Base-by-base conservation (phyloP, 352 stramenopile genomes). In the Phytopythium helicoides region DNA sequence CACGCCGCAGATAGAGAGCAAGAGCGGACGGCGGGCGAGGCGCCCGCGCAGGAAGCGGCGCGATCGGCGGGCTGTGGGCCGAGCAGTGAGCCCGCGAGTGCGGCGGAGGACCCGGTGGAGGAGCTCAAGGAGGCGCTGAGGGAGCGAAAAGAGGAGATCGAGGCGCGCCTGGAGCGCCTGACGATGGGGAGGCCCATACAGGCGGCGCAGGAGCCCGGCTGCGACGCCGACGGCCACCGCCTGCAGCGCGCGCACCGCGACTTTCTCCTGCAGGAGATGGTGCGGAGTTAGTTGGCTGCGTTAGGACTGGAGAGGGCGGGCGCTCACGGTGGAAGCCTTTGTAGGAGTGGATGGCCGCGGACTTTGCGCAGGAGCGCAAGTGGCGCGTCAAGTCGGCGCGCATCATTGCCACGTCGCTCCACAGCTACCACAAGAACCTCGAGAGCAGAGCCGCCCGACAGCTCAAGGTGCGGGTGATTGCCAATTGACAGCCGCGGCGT, bases 341-440 rank as follows among this genome's bases (percentile, higher is more conserved):
- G 31, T 28, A 71, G 78, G 73, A 89, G 57, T 98, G 93, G 94
- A 97, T 98, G 87, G 74, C 91, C 6, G 85, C 88, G 1, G 94
- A 98, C 55, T 98, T 98, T 66, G 52, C 65, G 26, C 80, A 95
- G 52, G 94, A 98, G 64, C 71, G 88, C 40, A 90, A 92, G 57
- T 94, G 87, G 68, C 84, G 94, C 21, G 23, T 79, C 15, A 85
- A 86, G 49, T 77, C 79, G 44, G 79, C 79, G 14, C 94, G 92
- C 33, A 84, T 76, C 56, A 56, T 96, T 31, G 65, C 66, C 3
- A 81, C 81, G 44, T 79, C 78, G 15, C 67, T 96, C 3, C 50
- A 74, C 18, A 71, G 56, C 18, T 71, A 87, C 57, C 70, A 87
- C 53, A 74, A 62, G 36, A 86, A 80, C 47, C 71, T 68, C 44